Evolutionary conservation across 768 basidiomycete species (phyloP), one percentile per base, ranked within the genome.

Genomic region (Pleurotus salmoneostramineus): DNA sequence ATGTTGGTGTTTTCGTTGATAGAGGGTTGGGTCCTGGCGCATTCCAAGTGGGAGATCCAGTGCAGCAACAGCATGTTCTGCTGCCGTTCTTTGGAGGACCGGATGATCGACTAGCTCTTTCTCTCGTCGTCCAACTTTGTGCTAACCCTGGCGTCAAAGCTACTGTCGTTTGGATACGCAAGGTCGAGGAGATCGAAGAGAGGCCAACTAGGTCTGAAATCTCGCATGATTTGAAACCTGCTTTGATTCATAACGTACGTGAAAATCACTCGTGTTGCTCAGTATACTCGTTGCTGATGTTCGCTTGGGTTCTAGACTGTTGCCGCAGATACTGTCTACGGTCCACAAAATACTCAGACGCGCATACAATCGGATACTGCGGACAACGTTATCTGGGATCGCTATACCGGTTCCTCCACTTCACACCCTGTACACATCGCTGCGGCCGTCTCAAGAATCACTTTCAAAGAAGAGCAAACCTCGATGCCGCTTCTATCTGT

Each of bases 41-140:
- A 8, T n/a, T 6, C 32, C 21, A 44, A 48, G 62, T 68, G 1
- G 37, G 10, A n/a, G 37, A 63, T 68, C 4, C 48, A 64, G 59
- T 60, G 59, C 69, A 64, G 21, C 77, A 88, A 59, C 77, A 88
- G 59, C 90, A 91, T 62, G 65, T 98, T 33, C 84, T 95, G 69
- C 67, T 95, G 43, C 91, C 95, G 0, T 98, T 96, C 83, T 90
- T 93, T 68, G 96, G 96, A 40, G 96, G 96, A 0, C 87, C 93
- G 0, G 96, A 99, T 68, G 96, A 98, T 68, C 84, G 97, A 0
- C 77, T 93, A 17, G 92, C 93, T 0, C 73, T 98, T 31, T 74
- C 81, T 33, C 84, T 98, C 65, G 83, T 93, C 4, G 83, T 91
- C 36, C 95, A 98, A 68, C 90, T 94, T 56, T 79, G 79, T 55